phyloP scores from a whole-genome alignment of 345 rosid genomes.

The Eucalyptus fibrosa region DNA sequence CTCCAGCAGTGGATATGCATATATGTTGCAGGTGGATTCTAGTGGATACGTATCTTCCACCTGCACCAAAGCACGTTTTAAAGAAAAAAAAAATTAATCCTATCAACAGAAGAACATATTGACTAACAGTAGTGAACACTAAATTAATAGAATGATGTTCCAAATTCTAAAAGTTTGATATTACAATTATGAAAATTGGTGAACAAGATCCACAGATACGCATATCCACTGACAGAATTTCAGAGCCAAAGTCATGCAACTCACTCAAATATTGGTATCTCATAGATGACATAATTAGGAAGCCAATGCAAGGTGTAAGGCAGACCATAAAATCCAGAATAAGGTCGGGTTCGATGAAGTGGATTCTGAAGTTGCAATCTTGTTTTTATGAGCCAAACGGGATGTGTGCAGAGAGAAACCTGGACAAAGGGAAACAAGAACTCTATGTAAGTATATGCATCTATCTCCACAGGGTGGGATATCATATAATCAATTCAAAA shows the following conservation, averaged over 20 bases:
- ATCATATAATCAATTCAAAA: background rate
- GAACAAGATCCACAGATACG: background rate
- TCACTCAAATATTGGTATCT: background rate
- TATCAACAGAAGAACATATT: background rate
- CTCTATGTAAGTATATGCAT: background rate
- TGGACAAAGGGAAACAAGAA: constrained; percentile 8
- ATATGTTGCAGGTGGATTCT: background rate
- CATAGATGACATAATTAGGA: constrained; percentile 7
- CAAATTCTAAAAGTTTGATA: background rate
- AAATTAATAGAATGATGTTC: background rate
- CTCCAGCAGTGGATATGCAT: background rate
- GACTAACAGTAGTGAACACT: background rate
- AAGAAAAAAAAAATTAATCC: too few species aligned
- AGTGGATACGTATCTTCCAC: background rate
- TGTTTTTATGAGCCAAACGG: constrained; percentile 91
- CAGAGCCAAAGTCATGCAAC: background rate
- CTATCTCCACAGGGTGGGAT: background rate
- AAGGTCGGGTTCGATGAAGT: constrained; percentile 55
- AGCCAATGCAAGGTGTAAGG: constrained; percentile 16
- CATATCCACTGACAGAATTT: background rate
- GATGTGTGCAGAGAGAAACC: constrained; percentile 89
- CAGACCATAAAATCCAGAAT: constrained; percentile 82
- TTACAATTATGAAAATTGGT: background rate
- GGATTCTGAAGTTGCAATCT: constrained; percentile 93
- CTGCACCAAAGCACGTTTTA: background rate